Percentiles rank a stretch among this genome's conserved stretches.
Conservation (phyloP, 306 rosid species). For the Cucurbita pepo region DNA sequence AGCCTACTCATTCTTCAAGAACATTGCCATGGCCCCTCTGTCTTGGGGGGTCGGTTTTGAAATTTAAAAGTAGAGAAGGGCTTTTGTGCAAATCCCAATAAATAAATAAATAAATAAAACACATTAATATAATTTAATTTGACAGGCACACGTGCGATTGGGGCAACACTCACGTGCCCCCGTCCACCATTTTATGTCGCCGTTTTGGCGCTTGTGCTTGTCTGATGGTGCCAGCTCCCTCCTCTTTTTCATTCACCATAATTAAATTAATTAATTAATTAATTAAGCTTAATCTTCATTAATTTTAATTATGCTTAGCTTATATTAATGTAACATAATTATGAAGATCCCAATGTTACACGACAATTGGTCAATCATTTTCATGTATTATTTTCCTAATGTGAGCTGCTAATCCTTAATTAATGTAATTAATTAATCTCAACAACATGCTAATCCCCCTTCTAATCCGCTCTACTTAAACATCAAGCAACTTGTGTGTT, state of each 20-base stretch:
- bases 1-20: background rate
- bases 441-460: background rate
- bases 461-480: background rate
- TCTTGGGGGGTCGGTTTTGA: background rate
- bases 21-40: background rate
- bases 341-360: slow-evolving; percentile 1
- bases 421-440: background rate
- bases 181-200: slow-evolving; percentile 25
- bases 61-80: background rate
- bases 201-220: slow-evolving; percentile 42
- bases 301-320: background rate
- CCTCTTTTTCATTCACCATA: slow-evolving; percentile 2
- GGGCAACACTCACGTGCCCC: slow-evolving; percentile 30
- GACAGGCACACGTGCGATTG: slow-evolving; percentile 1
- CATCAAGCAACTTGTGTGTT: background rate
- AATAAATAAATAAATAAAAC: background rate
- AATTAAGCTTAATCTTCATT: no score
- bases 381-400: background rate
- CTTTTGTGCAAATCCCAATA: background rate
- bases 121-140: background rate
- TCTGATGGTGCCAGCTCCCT: background rate
- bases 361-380: slow-evolving; percentile 30
- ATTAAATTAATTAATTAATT: background rate
- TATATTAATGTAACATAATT: background rate
- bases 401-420: background rate